Base-by-base conservation (phyloP, 139 green algal species). In the Chlorella sp. region DNA sequence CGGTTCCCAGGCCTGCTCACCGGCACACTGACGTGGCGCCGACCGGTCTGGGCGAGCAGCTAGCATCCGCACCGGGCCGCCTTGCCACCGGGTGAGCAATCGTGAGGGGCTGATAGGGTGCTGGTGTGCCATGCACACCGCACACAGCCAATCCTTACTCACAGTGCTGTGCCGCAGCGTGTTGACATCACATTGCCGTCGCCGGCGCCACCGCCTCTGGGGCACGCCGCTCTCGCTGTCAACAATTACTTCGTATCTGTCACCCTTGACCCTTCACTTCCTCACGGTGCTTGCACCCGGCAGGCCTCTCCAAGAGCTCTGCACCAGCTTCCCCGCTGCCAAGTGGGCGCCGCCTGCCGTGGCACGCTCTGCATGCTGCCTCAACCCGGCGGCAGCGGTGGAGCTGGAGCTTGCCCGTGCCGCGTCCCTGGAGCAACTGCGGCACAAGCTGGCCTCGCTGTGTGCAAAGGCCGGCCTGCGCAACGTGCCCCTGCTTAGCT, bases 311-410 rank as follows among this genome's bases (percentile, higher is more conserved):
- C 73, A 40, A 7, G 73, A 80, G 32, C 73, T 80, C n/a, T 80
- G 73, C 73, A 80, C 12, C 73, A 16, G n/a, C 11, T 80, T 80
- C 73, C 73, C 73, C 4, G 73, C 73, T 0, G 73, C 73, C 73
- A 80, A 80, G 73, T 80, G 73, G 73, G 73, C 73, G n/a, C 73
- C 73, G 73, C 73, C 73, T 7, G 73, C 73, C n/a, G 73, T 80
- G 15, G 73, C 73, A 7, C 73, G 73, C 73, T 80, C 73, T 9
- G 73, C 73, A 40, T 40, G 32, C 73, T 24, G n/a, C 73, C 32
- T 11, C 73, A 80, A n/a, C 73, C n/a, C 73, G 15, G 73, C 73
- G 18, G 73, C 73, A 22, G 73, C 73, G 32, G 73, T 80, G 32
- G 73, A 80, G 73, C 73, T 80, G 0, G 73, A 80, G 73, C 73